phyloP scores from a whole-genome alignment of 2,329 filamentous ascomycete genomes.

The Ceratocystis cubensis region DNA sequence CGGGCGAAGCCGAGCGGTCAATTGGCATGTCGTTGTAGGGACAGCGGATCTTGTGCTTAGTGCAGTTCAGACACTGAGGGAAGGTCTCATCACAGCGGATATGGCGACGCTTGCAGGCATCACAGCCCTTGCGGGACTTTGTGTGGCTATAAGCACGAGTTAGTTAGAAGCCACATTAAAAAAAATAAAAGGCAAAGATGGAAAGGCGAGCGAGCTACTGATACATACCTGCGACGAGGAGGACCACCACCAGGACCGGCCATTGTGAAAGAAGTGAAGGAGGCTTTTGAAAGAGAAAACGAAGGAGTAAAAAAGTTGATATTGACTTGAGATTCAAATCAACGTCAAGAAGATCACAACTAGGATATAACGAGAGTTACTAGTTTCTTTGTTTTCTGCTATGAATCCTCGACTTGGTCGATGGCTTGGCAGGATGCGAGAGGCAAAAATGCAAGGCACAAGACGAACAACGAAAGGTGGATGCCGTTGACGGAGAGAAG shows the following conservation, averaged over 20 bases:
- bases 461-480: not conserved
- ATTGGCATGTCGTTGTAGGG: conserved; percentile 84
- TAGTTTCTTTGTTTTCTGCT: not conserved
- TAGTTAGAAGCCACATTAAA: conserved; percentile 19
- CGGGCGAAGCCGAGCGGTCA: conserved; percentile 47
- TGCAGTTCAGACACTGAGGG: conserved; percentile 97
- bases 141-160: conserved; percentile 59
- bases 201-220: not conserved
- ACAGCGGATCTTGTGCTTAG: conserved; percentile 96
- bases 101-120: conserved; percentile 93
- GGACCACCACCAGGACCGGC: conserved; percentile 90
- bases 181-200: not conserved
- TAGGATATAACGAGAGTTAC: conserved; percentile 9
- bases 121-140: conserved; percentile 96
- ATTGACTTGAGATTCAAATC: not conserved
- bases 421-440: not conserved
- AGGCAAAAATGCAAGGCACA: not conserved
- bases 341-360: not conserved
- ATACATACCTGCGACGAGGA: conserved; percentile 52
- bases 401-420: not conserved
- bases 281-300: conserved; percentile 12
- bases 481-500: not conserved
- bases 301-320: conserved; percentile 1
- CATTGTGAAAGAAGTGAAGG: conserved; percentile 42
- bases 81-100: conserved; percentile 97